Percentiles rank a stretch among this genome's conserved stretches.
Conservation (phyloP, 805 yeast genomes). For the Starmerella tilneyi region DNA sequence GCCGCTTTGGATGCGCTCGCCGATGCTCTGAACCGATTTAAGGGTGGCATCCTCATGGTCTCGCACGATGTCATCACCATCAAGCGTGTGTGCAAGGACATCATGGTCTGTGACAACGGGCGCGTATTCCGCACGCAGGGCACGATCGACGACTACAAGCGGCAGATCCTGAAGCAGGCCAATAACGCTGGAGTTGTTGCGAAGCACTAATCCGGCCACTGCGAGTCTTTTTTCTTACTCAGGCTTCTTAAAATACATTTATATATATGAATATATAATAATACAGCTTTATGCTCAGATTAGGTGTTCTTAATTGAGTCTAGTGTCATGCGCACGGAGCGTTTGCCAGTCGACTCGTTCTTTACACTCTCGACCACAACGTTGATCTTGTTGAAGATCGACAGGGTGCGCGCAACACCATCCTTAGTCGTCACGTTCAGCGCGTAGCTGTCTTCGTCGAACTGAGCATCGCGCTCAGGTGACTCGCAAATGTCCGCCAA, state of each 20-base stretch:
- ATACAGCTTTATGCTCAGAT: background rate
- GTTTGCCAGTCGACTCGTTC: constrained; percentile 83
- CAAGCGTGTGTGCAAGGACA: constrained; percentile 78
- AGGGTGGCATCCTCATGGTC: constrained; percentile 96
- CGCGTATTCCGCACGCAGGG: constrained; percentile 71
- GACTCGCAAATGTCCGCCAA: constrained; percentile 55
- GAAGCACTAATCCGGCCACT: constrained; percentile 51
- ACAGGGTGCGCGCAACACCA: constrained; percentile 39
- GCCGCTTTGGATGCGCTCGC: constrained; percentile 93
- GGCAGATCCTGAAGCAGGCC: constrained; percentile 69
- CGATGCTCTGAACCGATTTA: constrained; percentile 74
- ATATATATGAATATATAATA: background rate
- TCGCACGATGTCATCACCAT: constrained; percentile 94
- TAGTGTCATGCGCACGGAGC: constrained; percentile 64
- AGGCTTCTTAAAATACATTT: background rate
- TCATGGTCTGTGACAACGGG: constrained; percentile 90
- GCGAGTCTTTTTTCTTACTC: no score
- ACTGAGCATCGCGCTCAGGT: constrained; percentile 45
- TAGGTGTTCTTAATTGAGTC: background rate
- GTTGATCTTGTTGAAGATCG: constrained; percentile 73
- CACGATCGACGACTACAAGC: constrained; percentile 76
- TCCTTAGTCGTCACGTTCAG: constrained; percentile 46
- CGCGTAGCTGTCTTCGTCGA: constrained; percentile 68
- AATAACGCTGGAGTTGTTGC: constrained; percentile 84
- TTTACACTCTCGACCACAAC: constrained; percentile 74